These are phyloP conservation scores for Mycena rosella DNA, from an alignment of 768 basidiomycete species.

Conservation along the genomic window DNA sequence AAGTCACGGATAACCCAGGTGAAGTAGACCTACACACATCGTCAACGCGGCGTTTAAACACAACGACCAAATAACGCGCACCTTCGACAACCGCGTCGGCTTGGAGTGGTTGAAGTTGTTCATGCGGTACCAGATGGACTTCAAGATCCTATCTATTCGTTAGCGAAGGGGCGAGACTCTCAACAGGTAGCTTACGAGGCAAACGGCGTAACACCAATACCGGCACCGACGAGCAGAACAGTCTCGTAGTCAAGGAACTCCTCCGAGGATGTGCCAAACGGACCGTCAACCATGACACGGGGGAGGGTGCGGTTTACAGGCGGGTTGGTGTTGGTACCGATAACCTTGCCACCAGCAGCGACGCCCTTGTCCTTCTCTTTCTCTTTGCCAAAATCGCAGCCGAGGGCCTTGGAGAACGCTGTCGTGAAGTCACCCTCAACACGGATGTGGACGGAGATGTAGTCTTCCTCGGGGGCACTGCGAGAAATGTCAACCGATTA, in stretches of 20 bases:
- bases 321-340: slow-evolving; percentile 73
- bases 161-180: neutral
- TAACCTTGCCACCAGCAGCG: slow-evolving; percentile 69
- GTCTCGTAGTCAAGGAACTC: slow-evolving; percentile 94
- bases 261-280: slow-evolving; percentile 93
- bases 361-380: slow-evolving; percentile 41
- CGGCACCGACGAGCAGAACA: slow-evolving; percentile 90
- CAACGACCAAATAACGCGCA: slow-evolving; percentile 35
- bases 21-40: slow-evolving; percentile 75
- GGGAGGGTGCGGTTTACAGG: slow-evolving; percentile 84
- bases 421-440: slow-evolving; percentile 90
- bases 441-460: slow-evolving; percentile 94
- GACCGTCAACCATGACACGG: slow-evolving; percentile 96
- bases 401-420: slow-evolving; percentile 83
- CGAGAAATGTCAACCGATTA: slow-evolving; percentile 5
- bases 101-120: slow-evolving; percentile 86
- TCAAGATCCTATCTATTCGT: slow-evolving; percentile 70
- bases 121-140: slow-evolving; percentile 97
- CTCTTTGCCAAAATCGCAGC: slow-evolving; percentile 79
- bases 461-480: slow-evolving; percentile 95
- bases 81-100: slow-evolving; percentile 89
- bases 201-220: slow-evolving; percentile 97
- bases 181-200: slow-evolving; percentile 78
- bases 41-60: neutral
- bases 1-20: slow-evolving; percentile 98